These are phyloP conservation scores for Clarireedia homoeocarpa DNA, from an alignment of 2,329 filamentous ascomycete genomes.

Conservation along the genomic window DNA sequence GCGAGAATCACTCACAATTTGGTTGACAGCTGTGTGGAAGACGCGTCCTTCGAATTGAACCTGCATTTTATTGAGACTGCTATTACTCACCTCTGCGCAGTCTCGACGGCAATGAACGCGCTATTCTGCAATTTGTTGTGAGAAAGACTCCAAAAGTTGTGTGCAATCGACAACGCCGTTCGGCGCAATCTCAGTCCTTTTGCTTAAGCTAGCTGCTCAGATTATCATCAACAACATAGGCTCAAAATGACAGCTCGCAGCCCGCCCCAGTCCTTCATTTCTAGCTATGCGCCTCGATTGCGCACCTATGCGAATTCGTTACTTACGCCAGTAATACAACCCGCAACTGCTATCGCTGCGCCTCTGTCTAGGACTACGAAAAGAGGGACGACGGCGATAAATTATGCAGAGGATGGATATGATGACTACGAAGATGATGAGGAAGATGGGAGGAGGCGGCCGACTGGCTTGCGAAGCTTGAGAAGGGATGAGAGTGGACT, in stretches of 20 bases:
- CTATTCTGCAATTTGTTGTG: neutral
- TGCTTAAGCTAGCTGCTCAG: neutral
- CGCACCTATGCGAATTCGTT: constrained; percentile 89
- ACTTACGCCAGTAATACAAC: constrained; percentile 73
- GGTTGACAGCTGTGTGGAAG: neutral
- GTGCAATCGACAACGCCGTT: neutral
- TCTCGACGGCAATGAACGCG: neutral
- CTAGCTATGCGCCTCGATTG: constrained; percentile 83
- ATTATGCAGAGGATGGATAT: constrained; percentile 94
- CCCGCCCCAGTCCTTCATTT: constrained; percentile 78
- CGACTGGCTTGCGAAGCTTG: constrained; percentile 76
- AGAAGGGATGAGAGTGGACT: constrained; percentile 66
- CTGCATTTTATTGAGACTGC: neutral
- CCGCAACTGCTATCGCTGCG: constrained; percentile 55
- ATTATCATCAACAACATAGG: neutral
- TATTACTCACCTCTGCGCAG: neutral
- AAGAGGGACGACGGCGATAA: constrained; percentile 91
- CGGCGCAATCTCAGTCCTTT: neutral
- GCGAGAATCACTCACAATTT: neutral
- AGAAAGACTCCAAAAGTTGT: neutral
- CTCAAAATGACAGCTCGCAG: constrained; percentile 24
- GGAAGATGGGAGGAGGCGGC: constrained; percentile 57
- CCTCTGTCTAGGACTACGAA: constrained; percentile 82
- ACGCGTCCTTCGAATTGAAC: neutral
- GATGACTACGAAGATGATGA: constrained; percentile 78